Percentiles rank a stretch among this genome's conserved stretches.
Evolutionary conservation across 441 rosid genomes (phyloP).

Genomic region (Manihot esculenta): DNA sequence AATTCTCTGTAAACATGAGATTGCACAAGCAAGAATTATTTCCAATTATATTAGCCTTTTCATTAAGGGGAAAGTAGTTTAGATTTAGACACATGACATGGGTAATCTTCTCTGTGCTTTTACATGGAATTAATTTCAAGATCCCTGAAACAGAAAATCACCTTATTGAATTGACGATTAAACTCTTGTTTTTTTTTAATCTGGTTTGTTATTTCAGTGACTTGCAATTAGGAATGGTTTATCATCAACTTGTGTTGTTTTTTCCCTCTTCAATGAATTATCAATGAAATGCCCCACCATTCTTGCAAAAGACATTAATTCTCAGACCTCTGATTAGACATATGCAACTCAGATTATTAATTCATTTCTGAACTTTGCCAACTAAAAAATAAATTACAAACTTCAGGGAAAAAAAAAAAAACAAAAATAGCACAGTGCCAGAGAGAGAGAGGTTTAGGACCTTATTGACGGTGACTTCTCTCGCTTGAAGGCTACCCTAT

Average conservation of each 20-base stretch:
- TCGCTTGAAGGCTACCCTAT: conserved; percentile 34
- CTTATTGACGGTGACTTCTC: conserved; percentile 41
- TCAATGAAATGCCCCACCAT: conserved; percentile 36
- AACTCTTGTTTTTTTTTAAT: not conserved
- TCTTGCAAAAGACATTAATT: conserved; percentile 37
- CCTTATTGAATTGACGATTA: not conserved
- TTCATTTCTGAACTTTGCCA: conserved; percentile 16
- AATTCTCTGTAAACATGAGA: too few relatives aligned
- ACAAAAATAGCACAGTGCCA: not conserved
- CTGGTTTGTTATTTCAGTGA: conserved; percentile 2
- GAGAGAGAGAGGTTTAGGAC: conserved; percentile 14
- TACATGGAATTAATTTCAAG: too few relatives aligned
- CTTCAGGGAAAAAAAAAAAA: too few relatives aligned
- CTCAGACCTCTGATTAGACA: conserved; percentile 42
- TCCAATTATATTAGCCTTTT: too few relatives aligned
- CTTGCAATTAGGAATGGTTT: conserved; percentile 28
- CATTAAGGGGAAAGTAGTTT: too few relatives aligned
- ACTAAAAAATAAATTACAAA: not conserved
- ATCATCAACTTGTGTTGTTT: conserved; percentile 3
- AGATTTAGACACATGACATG: too few relatives aligned
- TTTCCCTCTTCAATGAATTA: conserved; percentile 2
- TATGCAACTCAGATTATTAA: conserved; percentile 33
- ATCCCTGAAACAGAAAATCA: too few relatives aligned
- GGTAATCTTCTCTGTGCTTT: too few relatives aligned
- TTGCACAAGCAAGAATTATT: too few relatives aligned